Evolutionary conservation across 108 stramenopile species (phyloP).

Genomic region (Ochromonas danica): DNA sequence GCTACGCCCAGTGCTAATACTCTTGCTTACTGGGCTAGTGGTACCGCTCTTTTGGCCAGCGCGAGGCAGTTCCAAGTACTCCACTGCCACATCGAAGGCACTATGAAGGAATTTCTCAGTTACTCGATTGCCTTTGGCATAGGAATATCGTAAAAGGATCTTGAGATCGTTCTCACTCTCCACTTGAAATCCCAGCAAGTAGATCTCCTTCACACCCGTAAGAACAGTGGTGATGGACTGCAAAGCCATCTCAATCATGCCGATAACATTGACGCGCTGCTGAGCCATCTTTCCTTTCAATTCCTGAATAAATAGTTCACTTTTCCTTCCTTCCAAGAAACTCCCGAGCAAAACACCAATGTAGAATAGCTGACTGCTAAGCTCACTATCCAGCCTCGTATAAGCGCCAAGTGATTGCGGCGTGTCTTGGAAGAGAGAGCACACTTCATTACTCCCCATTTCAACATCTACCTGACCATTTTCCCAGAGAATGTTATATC

Average conservation of each 20-base stretch:
- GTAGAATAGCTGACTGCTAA: background rate
- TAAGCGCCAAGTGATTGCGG: background rate
- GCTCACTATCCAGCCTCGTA: background rate
- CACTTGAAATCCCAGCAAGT: background rate
- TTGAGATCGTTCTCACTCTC: background rate
- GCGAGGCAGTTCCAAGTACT: background rate
- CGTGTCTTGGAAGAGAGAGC: constrained; percentile 1
- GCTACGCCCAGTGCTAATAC: background rate
- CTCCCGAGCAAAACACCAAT: background rate
- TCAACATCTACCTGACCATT: constrained; percentile 9
- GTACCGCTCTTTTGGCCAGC: too few relatives aligned
- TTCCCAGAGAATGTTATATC: constrained; percentile 26
- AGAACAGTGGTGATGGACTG: background rate
- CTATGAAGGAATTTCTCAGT: background rate
- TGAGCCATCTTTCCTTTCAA: background rate
- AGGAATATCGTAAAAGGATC: background rate
- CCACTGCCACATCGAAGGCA: background rate
- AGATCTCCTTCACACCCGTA: background rate
- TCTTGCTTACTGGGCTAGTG: background rate
- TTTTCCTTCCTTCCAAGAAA: background rate
- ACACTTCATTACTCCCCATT: background rate
- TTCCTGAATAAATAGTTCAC: background rate
- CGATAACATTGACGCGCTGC: background rate
- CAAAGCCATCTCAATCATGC: background rate
- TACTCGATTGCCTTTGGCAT: background rate